Percentiles rank a stretch among this genome's conserved stretches.
phyloP scores from a whole-genome alignment of 2,329 filamentous ascomycete genomes.

The Plenodomus lindquistii region DNA sequence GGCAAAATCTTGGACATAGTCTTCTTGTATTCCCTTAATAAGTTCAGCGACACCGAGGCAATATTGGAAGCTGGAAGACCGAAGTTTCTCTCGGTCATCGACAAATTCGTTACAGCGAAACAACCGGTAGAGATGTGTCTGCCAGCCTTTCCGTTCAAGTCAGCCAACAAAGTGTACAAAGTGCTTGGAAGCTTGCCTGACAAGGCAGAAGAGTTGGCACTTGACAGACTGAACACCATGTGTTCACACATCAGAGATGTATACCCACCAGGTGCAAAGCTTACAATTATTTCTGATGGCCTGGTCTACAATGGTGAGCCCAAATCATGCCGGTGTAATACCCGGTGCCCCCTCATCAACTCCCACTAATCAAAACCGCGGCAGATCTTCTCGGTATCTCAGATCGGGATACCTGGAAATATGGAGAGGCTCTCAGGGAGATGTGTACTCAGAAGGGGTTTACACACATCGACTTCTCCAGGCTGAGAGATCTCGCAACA shows the following conservation, averaged over 20 bases:
- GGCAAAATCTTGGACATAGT: constrained; percentile 20
- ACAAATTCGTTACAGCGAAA: constrained; percentile 8
- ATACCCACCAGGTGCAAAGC: constrained; percentile 45
- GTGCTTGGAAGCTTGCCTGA: constrained; percentile 54
- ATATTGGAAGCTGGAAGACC: constrained; percentile 10
- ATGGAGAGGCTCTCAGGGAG: constrained; percentile 17
- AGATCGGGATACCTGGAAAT: constrained; percentile 48
- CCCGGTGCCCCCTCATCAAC: not conserved
- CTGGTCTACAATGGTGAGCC: constrained; percentile 44
- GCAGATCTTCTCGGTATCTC: constrained; percentile 47
- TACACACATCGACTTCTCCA: constrained; percentile 20
- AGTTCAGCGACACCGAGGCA: constrained; percentile 18
- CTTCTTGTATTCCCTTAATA: constrained; percentile 27
- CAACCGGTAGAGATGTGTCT: constrained; percentile 28
- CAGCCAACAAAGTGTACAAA: constrained; percentile 58
- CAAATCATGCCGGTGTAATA: not conserved
- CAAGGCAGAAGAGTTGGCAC: constrained; percentile 48
- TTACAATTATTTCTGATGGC: constrained; percentile 49
- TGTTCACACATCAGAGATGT: constrained; percentile 45
- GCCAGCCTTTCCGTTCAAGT: constrained; percentile 66
- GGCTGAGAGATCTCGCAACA: constrained; percentile 17
- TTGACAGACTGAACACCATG: constrained; percentile 47
- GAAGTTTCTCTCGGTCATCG: constrained; percentile 21
- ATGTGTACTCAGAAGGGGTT: constrained; percentile 13
- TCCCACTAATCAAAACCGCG: not conserved